phyloP scores from a whole-genome alignment of 306 rosid genomes.

The Dicorynia guianensis region DNA sequence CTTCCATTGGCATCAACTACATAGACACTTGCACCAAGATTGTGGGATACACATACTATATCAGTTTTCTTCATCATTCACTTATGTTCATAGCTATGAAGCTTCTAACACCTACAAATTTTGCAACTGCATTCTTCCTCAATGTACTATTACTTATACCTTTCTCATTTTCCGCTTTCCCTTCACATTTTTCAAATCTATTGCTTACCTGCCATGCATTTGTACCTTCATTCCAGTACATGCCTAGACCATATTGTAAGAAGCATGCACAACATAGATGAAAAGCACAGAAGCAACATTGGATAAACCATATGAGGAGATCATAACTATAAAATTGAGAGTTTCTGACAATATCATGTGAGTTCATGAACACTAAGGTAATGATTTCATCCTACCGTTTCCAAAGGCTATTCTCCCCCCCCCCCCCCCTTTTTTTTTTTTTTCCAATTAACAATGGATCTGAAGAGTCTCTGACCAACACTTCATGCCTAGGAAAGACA shows the following conservation, averaged over 20 bases:
- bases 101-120: conserved; percentile 1
- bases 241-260: conserved; percentile 7
- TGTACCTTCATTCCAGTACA: neutral
- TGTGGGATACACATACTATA: conserved; percentile 3
- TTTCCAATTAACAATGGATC: conserved; percentile 16
- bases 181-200: conserved; percentile 21
- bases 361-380: conserved; percentile 28
- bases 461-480: neutral
- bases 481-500: neutral
- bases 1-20: neutral
- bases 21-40: neutral
- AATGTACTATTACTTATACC: conserved; percentile 17
- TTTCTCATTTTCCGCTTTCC: conserved; percentile 10
- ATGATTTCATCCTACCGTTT: conserved; percentile 20
- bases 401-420: neutral
- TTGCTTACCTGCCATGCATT: conserved; percentile 5
- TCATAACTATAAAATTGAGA: conserved; percentile 16
- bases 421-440: no score
- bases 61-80: conserved; percentile 19
- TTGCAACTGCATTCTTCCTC: conserved; percentile 14
- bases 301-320: conserved; percentile 1
- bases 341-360: neutral
- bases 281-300: conserved; percentile 25
- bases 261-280: neutral
- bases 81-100: neutral